Evolutionary conservation across 2,329 filamentous ascomycete species (phyloP), one percentile per base, ranked within the genome.

Genomic region (Eutypella sp.): DNA sequence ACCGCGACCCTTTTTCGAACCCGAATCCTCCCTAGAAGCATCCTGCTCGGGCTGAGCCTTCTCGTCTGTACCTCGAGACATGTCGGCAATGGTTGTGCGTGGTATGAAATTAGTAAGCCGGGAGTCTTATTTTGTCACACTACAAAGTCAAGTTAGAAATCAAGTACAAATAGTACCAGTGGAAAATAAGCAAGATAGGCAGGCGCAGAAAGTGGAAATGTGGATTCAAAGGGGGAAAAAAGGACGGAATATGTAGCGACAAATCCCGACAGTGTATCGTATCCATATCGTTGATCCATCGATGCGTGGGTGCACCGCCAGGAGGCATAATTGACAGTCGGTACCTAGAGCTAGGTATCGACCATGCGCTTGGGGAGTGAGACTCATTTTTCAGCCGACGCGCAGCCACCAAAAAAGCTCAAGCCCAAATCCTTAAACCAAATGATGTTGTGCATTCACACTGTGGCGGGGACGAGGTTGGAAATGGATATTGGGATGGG

Each of bases 1-100:
- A 29, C 71, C 67, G 42, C 73, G 72, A 47, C 71, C 71, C 60
- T 54, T 61, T 48, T 53, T 53, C 24, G 54, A 48, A 43, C 44
- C 48, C 9, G 55, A 46, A 29, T 57, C 61, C 44, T 58, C 58
- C 45, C 56, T 54, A 15, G 53, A 53, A 27, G 44, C 52, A 37
- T 53, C 50, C 49, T 60, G 57, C 47, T 60, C 56, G 47, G 40
- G 39, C 45, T 57, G 57, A 44, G 43, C 46, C 37, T 54, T 57
- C 52, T 56, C 55, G 36, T 56, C 49, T 38, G 48, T 50, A 43
- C 58, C 58, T 43, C 50, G 59, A 46, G 59, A 62, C 61, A 63
- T 63, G 44, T 48, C 47, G 42, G 29, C 31, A 39, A 22, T 27
- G 25, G 25, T 42, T 19, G 23, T 38, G 29, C n/a, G n/a, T n/a